Percentiles rank a stretch among this genome's conserved stretches.
These are phyloP conservation scores for Stachybotrys chlorohalonatus DNA, from an alignment of 2,329 filamentous ascomycete genomes.

Conservation along the genomic window DNA sequence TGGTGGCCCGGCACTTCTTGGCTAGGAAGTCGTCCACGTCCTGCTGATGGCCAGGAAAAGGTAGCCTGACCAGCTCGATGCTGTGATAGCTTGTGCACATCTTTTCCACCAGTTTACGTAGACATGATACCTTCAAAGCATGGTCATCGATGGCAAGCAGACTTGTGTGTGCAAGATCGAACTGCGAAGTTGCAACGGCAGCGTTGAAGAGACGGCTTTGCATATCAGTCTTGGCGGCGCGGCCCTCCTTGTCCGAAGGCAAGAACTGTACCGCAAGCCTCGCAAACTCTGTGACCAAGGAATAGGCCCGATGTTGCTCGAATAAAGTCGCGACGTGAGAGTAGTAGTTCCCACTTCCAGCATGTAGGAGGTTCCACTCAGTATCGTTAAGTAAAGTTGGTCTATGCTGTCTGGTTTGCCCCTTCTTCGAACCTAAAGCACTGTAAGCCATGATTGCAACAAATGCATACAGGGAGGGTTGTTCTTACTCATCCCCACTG, in stretches of 20 bases:
- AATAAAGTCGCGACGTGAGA: slow-evolving; percentile 77
- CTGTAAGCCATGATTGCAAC: slow-evolving; percentile 14
- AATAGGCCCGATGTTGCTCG: slow-evolving; percentile 67
- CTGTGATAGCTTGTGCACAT: slow-evolving; percentile 62
- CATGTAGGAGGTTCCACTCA: slow-evolving; percentile 60
- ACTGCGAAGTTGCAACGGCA: slow-evolving; percentile 69
- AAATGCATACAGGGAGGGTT: background rate
- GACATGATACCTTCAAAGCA: slow-evolving; percentile 61
- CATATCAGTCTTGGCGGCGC: slow-evolving; percentile 55
- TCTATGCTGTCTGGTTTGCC: slow-evolving; percentile 44
- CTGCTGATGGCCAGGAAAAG: slow-evolving; percentile 68
- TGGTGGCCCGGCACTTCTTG: slow-evolving; percentile 59
- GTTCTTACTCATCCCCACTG: slow-evolving; percentile 68
- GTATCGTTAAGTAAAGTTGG: slow-evolving; percentile 64
- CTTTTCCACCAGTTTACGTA: slow-evolving; percentile 59
- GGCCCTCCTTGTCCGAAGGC: slow-evolving; percentile 17
- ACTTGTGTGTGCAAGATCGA: slow-evolving; percentile 73
- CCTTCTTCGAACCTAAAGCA: slow-evolving; percentile 33
- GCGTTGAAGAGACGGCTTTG: slow-evolving; percentile 78
- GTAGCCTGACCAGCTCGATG: slow-evolving; percentile 62
- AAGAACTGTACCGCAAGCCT: slow-evolving; percentile 62
- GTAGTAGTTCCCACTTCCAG: slow-evolving; percentile 76
- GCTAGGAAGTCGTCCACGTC: slow-evolving; percentile 72
- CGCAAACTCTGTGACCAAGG: slow-evolving; percentile 78
- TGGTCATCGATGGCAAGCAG: slow-evolving; percentile 64